Conservation (phyloP, 345 rosid species). For the Triadica sebifera region DNA sequence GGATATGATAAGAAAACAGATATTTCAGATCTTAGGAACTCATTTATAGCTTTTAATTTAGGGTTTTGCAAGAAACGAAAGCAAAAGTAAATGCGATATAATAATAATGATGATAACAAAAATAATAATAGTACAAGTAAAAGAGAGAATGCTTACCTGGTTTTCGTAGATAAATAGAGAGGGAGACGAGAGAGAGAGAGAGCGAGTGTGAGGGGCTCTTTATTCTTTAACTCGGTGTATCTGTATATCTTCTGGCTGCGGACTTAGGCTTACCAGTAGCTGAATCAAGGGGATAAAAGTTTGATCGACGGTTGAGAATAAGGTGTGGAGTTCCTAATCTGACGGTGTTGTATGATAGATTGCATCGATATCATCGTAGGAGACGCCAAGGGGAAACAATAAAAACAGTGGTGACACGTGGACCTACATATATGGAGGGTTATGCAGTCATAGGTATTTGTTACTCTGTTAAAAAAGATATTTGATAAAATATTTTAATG, state of each 20-base stretch:
- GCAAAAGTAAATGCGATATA: slow-evolving; percentile 10
- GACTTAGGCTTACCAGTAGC: slow-evolving; percentile 3
- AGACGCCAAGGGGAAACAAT: slow-evolving; percentile 22
- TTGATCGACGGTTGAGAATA: slow-evolving; percentile 8
- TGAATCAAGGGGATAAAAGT: slow-evolving; percentile 19
- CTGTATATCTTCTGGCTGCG: neutral
- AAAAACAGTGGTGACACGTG: slow-evolving; percentile 32
- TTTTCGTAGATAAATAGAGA: slow-evolving; percentile 6
- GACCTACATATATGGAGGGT: slow-evolving; percentile 1
- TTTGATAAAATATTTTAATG: too few relatives aligned
- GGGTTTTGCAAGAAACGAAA: slow-evolving; percentile 10
- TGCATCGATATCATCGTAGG: slow-evolving; percentile 19
- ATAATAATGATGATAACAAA: too few relatives aligned
- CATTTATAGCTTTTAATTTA: neutral
- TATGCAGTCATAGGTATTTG: too few relatives aligned
- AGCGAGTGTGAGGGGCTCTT: slow-evolving; percentile 14
- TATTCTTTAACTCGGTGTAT: neutral
- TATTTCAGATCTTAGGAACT: slow-evolving; percentile 14
- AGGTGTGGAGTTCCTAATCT: too few relatives aligned
- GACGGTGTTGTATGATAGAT: slow-evolving; percentile 21
- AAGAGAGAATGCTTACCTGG: slow-evolving; percentile 23
- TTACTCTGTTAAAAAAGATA: too few relatives aligned
- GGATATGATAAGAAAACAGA: neutral
- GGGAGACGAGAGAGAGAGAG: neutral
- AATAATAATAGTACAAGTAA: neutral